Percentiles rank a stretch among this genome's conserved stretches.
Evolutionary conservation across 805 yeast species (phyloP).

Genomic region (Dipodascus albidus): DNA sequence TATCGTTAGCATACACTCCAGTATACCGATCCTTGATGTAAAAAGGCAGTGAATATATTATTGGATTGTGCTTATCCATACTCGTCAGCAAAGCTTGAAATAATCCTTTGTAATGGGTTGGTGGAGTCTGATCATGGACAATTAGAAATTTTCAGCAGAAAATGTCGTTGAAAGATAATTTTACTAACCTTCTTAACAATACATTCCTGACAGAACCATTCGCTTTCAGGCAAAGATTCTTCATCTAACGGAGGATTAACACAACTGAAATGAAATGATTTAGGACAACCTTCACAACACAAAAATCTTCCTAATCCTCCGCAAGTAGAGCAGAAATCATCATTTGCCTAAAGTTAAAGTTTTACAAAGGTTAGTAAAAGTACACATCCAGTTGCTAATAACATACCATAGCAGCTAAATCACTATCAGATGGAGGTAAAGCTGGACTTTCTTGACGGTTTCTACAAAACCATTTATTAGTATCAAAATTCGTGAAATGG

Average conservation of each 20-base stretch:
- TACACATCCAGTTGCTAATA: too few relatives aligned
- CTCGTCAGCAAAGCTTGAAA: constrained; percentile 50
- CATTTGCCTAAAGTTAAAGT: too few relatives aligned
- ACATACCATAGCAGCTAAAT: constrained; percentile 1
- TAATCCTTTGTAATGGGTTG: constrained; percentile 27
- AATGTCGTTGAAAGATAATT: not conserved
- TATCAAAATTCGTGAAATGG: constrained; percentile 34
- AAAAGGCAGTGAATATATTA: constrained; percentile 55
- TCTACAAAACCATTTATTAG: too few relatives aligned
- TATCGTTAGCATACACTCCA: constrained; percentile 53
- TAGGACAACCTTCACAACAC: constrained; percentile 91
- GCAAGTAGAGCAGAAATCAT: constrained; percentile 86
- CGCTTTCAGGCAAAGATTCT: constrained; percentile 65
- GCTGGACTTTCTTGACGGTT: constrained; percentile 26
- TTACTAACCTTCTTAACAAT: constrained; percentile 26
- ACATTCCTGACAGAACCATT: constrained; percentile 85
- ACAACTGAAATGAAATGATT: constrained; percentile 84
- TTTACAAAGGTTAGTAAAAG: constrained; percentile 3
- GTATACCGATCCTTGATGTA: constrained; percentile 58
- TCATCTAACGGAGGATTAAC: constrained; percentile 83
- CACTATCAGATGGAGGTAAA: constrained; percentile 14
- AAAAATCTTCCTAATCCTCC: constrained; percentile 80
- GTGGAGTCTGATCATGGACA: constrained; percentile 23
- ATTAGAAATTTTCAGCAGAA: too few relatives aligned
- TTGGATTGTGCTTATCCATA: constrained; percentile 50